Evolutionary conservation across 164 flowering plant species (phyloP).

Genomic region (Saururus chinensis): DNA sequence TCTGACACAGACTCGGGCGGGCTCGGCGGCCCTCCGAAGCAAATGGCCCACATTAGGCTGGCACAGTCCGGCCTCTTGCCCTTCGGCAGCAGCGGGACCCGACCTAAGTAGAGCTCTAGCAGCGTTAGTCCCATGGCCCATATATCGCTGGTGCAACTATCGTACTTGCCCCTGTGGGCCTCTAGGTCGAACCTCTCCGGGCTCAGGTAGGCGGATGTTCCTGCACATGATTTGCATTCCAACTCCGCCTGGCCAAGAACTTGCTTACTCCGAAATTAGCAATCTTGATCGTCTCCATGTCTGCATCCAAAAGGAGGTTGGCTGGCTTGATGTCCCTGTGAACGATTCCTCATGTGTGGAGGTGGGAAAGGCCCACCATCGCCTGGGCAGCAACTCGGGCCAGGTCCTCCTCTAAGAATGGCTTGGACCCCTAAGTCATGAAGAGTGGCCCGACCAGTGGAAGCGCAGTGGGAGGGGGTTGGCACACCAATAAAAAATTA

Average conservation of each 20-base stretch:
- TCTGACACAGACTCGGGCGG: conserved; percentile 42
- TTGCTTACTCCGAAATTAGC: conserved; percentile 80
- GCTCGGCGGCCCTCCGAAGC: conserved; percentile 62
- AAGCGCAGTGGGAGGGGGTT: too few species aligned
- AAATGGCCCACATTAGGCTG: conserved; percentile 69
- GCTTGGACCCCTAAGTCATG: too few species aligned
- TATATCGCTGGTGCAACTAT: conserved; percentile 58
- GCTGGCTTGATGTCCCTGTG: conserved; percentile 79
- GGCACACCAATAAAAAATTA: too few species aligned
- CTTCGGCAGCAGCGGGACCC: conserved; percentile 44
- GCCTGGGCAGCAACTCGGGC: conserved; percentile 42
- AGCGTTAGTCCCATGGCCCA: conserved; percentile 77
- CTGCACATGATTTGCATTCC: conserved; percentile 65
- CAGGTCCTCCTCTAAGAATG: conserved; percentile 31
- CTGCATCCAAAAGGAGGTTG: conserved; percentile 40
- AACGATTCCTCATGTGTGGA: conserved; percentile 55
- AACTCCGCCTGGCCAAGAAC: conserved; percentile 49
- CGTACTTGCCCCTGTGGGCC: conserved; percentile 40
- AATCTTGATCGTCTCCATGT: conserved; percentile 49
- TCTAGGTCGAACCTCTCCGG: conserved; percentile 82
- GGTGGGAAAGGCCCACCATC: conserved; percentile 49
- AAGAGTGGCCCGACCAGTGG: too few species aligned
- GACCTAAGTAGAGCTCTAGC: conserved; percentile 64
- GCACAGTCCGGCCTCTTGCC: conserved; percentile 79
- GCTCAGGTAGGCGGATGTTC: conserved; percentile 85